A percentile compares a stretch with the other conserved stretches of the same genome.
Evolutionary conservation across 805 yeast species (phyloP).

Genomic region (Saccharomycopsis vini): DNA sequence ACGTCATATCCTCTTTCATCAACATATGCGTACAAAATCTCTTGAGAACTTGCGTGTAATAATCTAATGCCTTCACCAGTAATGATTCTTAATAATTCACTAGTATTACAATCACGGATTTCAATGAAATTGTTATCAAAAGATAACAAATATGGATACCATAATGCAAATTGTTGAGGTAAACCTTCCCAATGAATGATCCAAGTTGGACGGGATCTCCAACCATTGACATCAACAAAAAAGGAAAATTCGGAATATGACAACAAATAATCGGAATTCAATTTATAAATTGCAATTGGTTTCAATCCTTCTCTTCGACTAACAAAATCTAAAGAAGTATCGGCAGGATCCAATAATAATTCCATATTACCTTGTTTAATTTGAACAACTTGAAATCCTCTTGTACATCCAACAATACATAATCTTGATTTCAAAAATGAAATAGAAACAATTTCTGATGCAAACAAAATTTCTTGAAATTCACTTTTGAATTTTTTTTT

Average conservation of each 20-base stretch:
- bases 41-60: constrained; percentile 84
- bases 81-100: constrained; percentile 78
- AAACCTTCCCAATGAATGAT: constrained; percentile 94
- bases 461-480: constrained; percentile 67
- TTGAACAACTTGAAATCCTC: constrained; percentile 92
- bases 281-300: constrained; percentile 86
- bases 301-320: constrained; percentile 71
- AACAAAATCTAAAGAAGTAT: constrained; percentile 92
- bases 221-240: constrained; percentile 88
- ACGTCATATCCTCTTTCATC: constrained; percentile 86
- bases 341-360: constrained; percentile 93
- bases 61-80: constrained; percentile 87
- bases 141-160: constrained; percentile 88
- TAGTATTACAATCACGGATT: constrained; percentile 82
- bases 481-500: constrained; percentile 66
- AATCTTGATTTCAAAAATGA: constrained; percentile 82
- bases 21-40: constrained; percentile 86
- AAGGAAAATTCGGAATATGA: constrained; percentile 91
- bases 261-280: constrained; percentile 79
- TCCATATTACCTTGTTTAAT: constrained; percentile 31
- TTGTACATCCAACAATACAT: constrained; percentile 85
- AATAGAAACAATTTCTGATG: constrained; percentile 84
- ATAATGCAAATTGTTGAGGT: constrained; percentile 85
- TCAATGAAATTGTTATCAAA: constrained; percentile 89
- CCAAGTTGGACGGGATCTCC: constrained; percentile 93